A percentile compares a stretch with the other conserved stretches of the same genome.
Evolutionary conservation across 306 rosid species (phyloP).

Genomic region (Quercus engelmannii): DNA sequence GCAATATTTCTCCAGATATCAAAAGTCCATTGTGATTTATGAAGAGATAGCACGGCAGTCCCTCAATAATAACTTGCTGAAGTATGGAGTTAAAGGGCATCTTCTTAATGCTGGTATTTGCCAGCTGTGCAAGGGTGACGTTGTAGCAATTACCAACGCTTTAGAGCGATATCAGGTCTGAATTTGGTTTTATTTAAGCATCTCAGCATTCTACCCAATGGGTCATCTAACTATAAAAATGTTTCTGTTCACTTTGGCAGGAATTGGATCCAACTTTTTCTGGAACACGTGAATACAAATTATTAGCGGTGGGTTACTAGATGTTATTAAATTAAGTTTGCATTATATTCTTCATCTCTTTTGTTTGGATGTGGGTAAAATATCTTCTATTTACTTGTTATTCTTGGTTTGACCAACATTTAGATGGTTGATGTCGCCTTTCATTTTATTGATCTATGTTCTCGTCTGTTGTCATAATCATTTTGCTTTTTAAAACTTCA

Average conservation of each 20-base stretch:
- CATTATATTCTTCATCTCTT: not conserved
- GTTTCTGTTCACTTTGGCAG: conserved; percentile 47
- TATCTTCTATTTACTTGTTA: not conserved
- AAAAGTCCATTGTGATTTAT: conserved; percentile 72
- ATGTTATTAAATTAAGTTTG: not conserved
- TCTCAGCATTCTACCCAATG: conserved; percentile 10
- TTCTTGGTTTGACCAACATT: not conserved
- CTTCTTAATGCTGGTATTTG: conserved; percentile 97
- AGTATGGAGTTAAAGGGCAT: conserved; percentile 96
- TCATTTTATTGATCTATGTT: not conserved
- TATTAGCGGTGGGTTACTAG: conserved; percentile 61
- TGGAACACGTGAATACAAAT: conserved; percentile 80
- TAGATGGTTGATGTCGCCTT: not conserved
- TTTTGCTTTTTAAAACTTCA: not conserved
- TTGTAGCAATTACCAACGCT: conserved; percentile 77
- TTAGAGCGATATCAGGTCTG: conserved; percentile 78
- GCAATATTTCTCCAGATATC: conserved; percentile 54
- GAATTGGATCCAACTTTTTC: conserved; percentile 96
- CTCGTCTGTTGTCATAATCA: not conserved
- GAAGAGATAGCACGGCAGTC: conserved; percentile 91
- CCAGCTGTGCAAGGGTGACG: conserved; percentile 91
- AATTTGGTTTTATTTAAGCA: conserved; percentile 25
- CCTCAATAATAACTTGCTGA: conserved; percentile 76
- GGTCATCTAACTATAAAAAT: conserved; percentile 20
- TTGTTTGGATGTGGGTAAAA: not conserved